Percentiles rank a stretch among this genome's conserved stretches.
These are phyloP conservation scores for Lasiodiplodia sp. DNA, from an alignment of 2,329 filamentous ascomycete genomes.

Conservation along the genomic window DNA sequence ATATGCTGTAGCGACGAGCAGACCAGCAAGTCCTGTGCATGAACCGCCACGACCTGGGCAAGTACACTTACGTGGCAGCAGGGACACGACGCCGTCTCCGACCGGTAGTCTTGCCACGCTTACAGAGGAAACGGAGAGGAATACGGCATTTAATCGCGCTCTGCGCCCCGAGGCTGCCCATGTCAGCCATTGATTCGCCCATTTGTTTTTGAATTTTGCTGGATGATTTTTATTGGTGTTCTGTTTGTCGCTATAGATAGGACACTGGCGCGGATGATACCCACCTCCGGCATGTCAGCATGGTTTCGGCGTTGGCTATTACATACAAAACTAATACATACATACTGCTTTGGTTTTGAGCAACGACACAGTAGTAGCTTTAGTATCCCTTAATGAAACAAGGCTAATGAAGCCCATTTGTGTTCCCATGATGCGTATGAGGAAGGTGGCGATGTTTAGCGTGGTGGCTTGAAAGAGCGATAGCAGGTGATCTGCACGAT, in stretches of 20 bases:
- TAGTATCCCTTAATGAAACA: slow-evolving; percentile 8
- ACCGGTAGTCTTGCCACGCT: slow-evolving; percentile 44
- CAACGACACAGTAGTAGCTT: not conserved
- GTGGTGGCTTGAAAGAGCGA: slow-evolving; percentile 14
- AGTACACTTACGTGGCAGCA: slow-evolving; percentile 39
- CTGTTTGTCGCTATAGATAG: slow-evolving; percentile 18
- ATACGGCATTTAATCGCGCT: slow-evolving; percentile 40
- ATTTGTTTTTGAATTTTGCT: not conserved
- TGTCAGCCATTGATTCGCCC: slow-evolving; percentile 13
- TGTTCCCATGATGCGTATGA: not conserved
- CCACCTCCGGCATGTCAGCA: slow-evolving; percentile 30
- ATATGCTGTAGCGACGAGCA: slow-evolving; percentile 55
- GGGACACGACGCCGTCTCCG: slow-evolving; percentile 44
- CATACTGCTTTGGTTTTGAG: not conserved
- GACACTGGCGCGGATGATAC: slow-evolving; percentile 31
- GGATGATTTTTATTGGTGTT: not conserved
- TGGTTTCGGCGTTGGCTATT: slow-evolving; percentile 23
- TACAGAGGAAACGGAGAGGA: slow-evolving; percentile 47
- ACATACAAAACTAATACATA: slow-evolving; percentile 15
- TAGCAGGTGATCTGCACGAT: slow-evolving; percentile 21
- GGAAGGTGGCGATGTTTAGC: not conserved
- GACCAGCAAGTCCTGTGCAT: slow-evolving; percentile 49
- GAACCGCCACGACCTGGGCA: slow-evolving; percentile 18
- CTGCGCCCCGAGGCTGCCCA: slow-evolving; percentile 27
- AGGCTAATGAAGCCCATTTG: not conserved